A percentile compares a stretch with the other conserved stretches of the same genome.
phyloP scores from a whole-genome alignment of 108 stramenopile species.

The Cyclotella choctawhatcheeana region DNA sequence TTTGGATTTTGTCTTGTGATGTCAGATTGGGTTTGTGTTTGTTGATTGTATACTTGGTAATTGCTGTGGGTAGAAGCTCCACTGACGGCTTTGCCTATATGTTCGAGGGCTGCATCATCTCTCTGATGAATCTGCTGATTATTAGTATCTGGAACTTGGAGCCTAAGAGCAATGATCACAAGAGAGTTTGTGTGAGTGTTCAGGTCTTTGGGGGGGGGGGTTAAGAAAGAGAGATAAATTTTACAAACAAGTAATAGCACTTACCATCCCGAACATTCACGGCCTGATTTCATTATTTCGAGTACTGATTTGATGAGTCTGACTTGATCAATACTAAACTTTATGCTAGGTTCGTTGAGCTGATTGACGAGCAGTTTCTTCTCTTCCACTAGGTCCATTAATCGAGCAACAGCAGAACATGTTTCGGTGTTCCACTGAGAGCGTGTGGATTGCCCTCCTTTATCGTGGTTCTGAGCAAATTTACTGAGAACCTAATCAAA shows the following conservation, averaged over 20 bases:
- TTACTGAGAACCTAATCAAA: conserved; percentile 54
- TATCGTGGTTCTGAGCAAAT: conserved; percentile 60
- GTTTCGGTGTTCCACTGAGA: conserved; percentile 68
- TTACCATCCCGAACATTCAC: conserved; percentile 85
- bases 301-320: conserved; percentile 67
- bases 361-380: conserved; percentile 65
- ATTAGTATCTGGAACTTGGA: neutral
- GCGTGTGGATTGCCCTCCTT: conserved; percentile 55
- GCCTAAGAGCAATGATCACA: too few relatives aligned
- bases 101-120: neutral
- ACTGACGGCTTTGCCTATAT: neutral
- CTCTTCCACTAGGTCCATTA: conserved; percentile 83
- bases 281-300: conserved; percentile 71
- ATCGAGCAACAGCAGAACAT: conserved; percentile 70
- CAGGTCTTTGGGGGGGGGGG: too few relatives aligned
- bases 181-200: too few relatives aligned
- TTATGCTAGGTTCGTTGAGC: conserved; percentile 7
- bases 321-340: conserved; percentile 74
- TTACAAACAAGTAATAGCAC: neutral
- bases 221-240: too few relatives aligned
- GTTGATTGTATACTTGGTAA: conserved; percentile 40
- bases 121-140: neutral
- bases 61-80: conserved; percentile 21
- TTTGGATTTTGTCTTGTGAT: conserved; percentile 22
- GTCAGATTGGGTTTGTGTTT: neutral